Percentiles rank a stretch among this genome's conserved stretches.
These are phyloP conservation scores for Cladosporium sp. DNA, from an alignment of 2,329 filamentous ascomycete genomes.

Conservation along the genomic window DNA sequence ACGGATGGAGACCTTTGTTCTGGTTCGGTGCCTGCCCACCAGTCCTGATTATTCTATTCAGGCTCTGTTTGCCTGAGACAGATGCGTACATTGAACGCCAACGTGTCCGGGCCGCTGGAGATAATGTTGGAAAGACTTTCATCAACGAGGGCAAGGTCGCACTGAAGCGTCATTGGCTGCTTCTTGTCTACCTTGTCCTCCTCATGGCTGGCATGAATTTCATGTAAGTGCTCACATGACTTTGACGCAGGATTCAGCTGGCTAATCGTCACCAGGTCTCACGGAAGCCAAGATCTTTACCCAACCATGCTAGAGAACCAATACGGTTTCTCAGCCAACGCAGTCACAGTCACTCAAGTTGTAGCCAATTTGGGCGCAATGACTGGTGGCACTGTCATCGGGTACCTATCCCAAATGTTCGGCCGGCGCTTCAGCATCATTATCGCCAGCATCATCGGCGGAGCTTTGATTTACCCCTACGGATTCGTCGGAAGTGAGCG, in stretches of 20 bases:
- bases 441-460: slow-evolving; percentile 33
- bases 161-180: slow-evolving; percentile 31
- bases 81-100: slow-evolving; percentile 65
- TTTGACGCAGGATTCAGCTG: no score
- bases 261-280: no score
- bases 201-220: slow-evolving; percentile 20
- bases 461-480: slow-evolving; percentile 34
- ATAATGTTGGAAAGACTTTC: slow-evolving; percentile 64
- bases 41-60: slow-evolving; percentile 30
- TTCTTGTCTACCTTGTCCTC: slow-evolving; percentile 33
- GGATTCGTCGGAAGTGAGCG: slow-evolving; percentile 29
- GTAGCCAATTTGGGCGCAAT: slow-evolving; percentile 34
- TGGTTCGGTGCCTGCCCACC: slow-evolving; percentile 37
- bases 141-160: slow-evolving; percentile 68
- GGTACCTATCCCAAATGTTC: slow-evolving; percentile 34
- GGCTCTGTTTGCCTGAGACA: slow-evolving; percentile 24
- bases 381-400: slow-evolving; percentile 32
- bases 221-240: no score
- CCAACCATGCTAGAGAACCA: slow-evolving; percentile 39
- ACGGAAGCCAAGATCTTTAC: slow-evolving; percentile 35
- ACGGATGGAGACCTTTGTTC: slow-evolving; percentile 35
- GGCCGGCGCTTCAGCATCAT: slow-evolving; percentile 38
- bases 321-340: slow-evolving; percentile 26
- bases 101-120: slow-evolving; percentile 56
- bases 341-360: slow-evolving; percentile 34